Base-by-base conservation (phyloP, 176 grass and related monocot species). In the Juncus inflexus region DNA sequence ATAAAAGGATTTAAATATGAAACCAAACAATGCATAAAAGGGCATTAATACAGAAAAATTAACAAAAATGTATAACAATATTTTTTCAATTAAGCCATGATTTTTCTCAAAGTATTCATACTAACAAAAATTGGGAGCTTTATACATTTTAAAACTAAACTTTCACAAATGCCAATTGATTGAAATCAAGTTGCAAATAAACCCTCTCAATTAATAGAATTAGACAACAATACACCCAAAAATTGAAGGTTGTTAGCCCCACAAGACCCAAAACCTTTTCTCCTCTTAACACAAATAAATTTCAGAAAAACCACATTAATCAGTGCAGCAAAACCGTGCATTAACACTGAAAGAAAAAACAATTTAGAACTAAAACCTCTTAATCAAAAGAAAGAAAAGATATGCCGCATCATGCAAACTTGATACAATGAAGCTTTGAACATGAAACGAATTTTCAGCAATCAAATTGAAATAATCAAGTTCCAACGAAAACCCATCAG, bases 241-340 rank as follows among this genome's bases (percentile, higher is more conserved):
- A 9, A 2, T 6, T 2, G 5, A 67, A 39, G 28, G 12, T 36
- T 19, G 50, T 69, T 57, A 9, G 19, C 3, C 37, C 28, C 52
- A 70, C 54, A 37, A 43, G 7, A 15, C 38, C 15, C 7, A 38
- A 15, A 49, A 9, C 50, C 63, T 28, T 52, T 3, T 28, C 12
- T 3, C 49, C 42, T 47, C 39, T 39, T 52, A 5, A 36, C 10
- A 67, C 47, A 67, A 50, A 28, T 3, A 49, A 65, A 9, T 16
- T 57, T 42, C n/a, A 47, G 43, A 47, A 47, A 47, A 28, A 47
- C 43, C 52, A 47, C 52, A 56, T 37, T 70, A 70, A 57, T 69
- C 37, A 70, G 13, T 47, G 43, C 43, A 47, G 43, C 3, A 47
- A 47, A 47, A 6, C 43, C 4, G 9, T 47, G 9, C 43, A 47